phyloP scores from a whole-genome alignment of 352 stramenopile species.

The Phytophthora citricola region DNA sequence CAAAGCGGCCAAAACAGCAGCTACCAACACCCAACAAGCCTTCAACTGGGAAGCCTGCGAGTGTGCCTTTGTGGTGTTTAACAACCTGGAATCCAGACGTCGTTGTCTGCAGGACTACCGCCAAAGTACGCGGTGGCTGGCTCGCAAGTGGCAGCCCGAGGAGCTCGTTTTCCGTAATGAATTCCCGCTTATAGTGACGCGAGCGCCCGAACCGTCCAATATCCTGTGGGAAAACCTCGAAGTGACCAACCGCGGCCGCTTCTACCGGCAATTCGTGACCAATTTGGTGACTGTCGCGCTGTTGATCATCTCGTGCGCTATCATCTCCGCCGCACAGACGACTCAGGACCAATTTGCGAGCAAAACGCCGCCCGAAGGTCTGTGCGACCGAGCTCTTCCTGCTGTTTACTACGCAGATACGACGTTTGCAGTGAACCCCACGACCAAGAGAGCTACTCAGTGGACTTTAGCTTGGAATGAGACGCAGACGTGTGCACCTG shows the following conservation, averaged over 20 bases:
- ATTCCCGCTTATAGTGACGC: constrained; percentile 51
- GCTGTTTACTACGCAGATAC: constrained; percentile 47
- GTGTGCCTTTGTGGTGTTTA: constrained; percentile 90
- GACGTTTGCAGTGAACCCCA: constrained; percentile 14
- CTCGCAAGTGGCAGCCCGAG: constrained; percentile 54
- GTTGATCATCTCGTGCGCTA: constrained; percentile 46
- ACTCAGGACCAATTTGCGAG: constrained; percentile 48
- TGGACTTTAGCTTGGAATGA: constrained; percentile 45
- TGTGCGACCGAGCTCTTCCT: constrained; percentile 46
- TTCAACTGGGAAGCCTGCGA: constrained; percentile 73
- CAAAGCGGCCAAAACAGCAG: constrained; percentile 21
- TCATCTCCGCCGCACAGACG: constrained; percentile 55
- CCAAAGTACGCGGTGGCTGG: constrained; percentile 48
- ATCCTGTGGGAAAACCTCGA: constrained; percentile 90
- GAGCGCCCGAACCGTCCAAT: constrained; percentile 80
- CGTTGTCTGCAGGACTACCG: constrained; percentile 84
- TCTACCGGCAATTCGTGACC: constrained; percentile 72
- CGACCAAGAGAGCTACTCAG: constrained; percentile 11
- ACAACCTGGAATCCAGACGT: constrained; percentile 77
- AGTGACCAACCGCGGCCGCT: constrained; percentile 60
- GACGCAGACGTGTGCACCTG: constrained; percentile 21
- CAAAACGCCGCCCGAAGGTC: constrained; percentile 41
- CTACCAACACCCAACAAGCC: constrained; percentile 40
- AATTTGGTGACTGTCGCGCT: constrained; percentile 60
- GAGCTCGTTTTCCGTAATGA: constrained; percentile 55